Percentiles rank a stretch among this genome's conserved stretches.
Evolutionary conservation across 257 asterid species (phyloP).

Genomic region (Solanum sitiens): DNA sequence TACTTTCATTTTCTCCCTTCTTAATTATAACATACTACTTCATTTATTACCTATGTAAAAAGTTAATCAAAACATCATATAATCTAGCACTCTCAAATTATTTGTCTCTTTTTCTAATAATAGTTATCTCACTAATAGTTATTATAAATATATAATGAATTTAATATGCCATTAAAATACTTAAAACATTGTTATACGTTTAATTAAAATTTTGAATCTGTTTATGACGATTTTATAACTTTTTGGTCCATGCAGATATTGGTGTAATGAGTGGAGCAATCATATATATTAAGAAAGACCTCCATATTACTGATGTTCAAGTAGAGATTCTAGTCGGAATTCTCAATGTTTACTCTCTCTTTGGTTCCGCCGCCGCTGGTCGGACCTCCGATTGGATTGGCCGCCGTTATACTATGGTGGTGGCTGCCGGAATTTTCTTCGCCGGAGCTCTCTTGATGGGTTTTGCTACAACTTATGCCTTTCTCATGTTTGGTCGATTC

Average conservation of each 20-base stretch:
- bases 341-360: conserved; percentile 49
- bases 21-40: neutral
- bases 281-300: conserved; percentile 38
- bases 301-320: conserved; percentile 20
- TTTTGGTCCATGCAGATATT: conserved; percentile 42
- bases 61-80: neutral
- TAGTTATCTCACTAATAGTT: neutral
- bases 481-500: conserved; percentile 80
- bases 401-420: conserved; percentile 69
- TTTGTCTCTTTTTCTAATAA: too few species aligned
- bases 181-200: neutral
- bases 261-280: conserved; percentile 97
- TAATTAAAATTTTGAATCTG: neutral
- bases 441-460: conserved; percentile 87
- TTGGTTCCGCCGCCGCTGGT: conserved; percentile 88
- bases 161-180: too few species aligned
- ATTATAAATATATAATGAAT: too few species aligned
- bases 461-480: conserved; percentile 60
- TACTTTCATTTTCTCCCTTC: neutral
- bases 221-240: neutral
- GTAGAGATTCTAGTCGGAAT: conserved; percentile 64
- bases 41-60: neutral
- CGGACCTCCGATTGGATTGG: conserved; percentile 88
- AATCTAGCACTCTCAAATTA: too few species aligned
- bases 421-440: conserved; percentile 73